A percentile compares a stretch with the other conserved stretches of the same genome.
phyloP scores from a whole-genome alignment of 1,284 basidiomycete species.

The Phaffia rhodozyma region DNA sequence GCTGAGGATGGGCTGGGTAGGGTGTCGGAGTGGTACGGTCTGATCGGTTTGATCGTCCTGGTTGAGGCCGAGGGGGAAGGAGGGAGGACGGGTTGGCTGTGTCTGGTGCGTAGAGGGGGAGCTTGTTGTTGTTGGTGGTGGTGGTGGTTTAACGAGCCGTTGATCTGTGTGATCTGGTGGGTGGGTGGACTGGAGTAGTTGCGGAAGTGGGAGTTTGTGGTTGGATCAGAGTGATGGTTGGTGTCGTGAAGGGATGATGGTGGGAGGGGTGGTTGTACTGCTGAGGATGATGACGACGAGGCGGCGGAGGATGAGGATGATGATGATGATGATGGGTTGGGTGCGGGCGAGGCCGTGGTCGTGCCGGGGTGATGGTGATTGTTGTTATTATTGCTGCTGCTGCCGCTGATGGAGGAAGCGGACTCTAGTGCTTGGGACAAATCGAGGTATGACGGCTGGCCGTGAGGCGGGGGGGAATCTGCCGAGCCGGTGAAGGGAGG shows the following conservation, averaged over 20 bases:
- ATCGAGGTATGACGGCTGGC: slow-evolving; percentile 3
- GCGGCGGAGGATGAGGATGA: background rate
- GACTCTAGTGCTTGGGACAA: too few relatives aligned
- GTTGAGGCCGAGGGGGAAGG: background rate
- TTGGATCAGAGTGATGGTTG: too few relatives aligned
- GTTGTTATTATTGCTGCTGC: too few relatives aligned
- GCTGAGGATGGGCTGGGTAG: background rate
- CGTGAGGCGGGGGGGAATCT: background rate
- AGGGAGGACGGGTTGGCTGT: background rate
- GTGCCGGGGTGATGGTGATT: too few relatives aligned
- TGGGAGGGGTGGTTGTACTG: background rate
- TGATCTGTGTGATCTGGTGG: too few relatives aligned
- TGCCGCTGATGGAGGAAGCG: too few relatives aligned
- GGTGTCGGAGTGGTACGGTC: background rate
- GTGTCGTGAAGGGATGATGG: background rate
- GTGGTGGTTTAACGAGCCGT: too few relatives aligned
- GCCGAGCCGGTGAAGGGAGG: slow-evolving; percentile 16
- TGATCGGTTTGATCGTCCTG: too few relatives aligned
- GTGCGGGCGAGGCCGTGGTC: background rate
- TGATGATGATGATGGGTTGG: background rate
- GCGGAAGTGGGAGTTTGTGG: background rate
- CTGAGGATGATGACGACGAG: background rate
- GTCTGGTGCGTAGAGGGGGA: background rate
- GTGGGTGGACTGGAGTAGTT: background rate
- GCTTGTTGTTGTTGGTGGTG: background rate